These are phyloP conservation scores for Linnemannia exigua DNA, from an alignment of 192 early-diverging fungal species.

Conservation along the genomic window DNA sequence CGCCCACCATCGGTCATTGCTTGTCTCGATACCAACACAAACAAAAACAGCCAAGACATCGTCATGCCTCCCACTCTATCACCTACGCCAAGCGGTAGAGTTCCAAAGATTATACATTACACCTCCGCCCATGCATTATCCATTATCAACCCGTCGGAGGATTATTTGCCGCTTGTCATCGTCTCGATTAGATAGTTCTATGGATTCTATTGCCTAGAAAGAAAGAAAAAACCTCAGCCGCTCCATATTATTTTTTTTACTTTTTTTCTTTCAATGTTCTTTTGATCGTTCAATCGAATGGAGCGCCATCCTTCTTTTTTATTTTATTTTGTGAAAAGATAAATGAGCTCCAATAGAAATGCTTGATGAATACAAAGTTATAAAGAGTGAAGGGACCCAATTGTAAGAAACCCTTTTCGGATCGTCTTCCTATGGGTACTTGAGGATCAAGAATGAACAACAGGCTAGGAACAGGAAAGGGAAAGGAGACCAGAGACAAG, in stretches of 20 bases:
- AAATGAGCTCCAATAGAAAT: neutral
- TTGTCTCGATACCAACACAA: neutral
- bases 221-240: neutral
- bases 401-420: neutral
- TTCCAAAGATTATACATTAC: neutral
- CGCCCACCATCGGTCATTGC: neutral
- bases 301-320: neutral
- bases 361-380: neutral
- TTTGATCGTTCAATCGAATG: too few relatives aligned
- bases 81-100: too few relatives aligned
- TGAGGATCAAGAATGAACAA: neutral
- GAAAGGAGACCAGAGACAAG: neutral
- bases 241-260: neutral
- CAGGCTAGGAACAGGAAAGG: too few relatives aligned
- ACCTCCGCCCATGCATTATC: neutral
- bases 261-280: too few relatives aligned
- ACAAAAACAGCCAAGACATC: neutral
- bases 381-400: neutral
- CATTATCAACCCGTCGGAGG: neutral
- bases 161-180: neutral
- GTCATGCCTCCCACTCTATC: neutral
- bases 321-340: neutral
- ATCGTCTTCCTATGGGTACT: slow-evolving; percentile 6
- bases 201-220: neutral
- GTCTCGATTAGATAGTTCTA: neutral